Evolutionary conservation across 1,284 basidiomycete genomes (phyloP), one percentile per base, ranked within the genome.

Genomic region (Neonothopanus nambi): DNA sequence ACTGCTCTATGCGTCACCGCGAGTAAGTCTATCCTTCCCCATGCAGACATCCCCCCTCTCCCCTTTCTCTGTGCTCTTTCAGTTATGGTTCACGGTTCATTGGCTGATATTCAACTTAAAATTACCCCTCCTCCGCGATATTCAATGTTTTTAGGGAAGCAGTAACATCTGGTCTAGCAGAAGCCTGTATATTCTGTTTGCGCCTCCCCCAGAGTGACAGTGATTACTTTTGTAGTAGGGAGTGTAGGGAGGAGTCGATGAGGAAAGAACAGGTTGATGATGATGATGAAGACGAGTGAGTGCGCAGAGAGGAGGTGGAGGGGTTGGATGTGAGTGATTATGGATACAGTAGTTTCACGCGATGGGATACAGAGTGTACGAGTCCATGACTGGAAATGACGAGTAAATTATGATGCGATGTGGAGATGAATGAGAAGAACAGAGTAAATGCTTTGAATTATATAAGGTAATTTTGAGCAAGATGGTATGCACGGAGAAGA

Each of bases 181-280:
- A 67, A 9, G 70, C 75, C 6, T 81, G 80, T 56, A 80, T 82
- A 56, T 77, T 81, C 76, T 82, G 80, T 57, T 62, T 78, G 57
- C 66, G 67, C 30, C 63, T 75, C 54, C 79, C 79, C n/a, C 79
- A 81, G 63, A 73, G 74, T 53, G 75, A 73, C 28, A 65, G 56
- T 8, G 79, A 81, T 63, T 79, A 81, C 59, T 82, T 82, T 59
- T 82, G 80, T 58, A 68, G 75, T 12, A 67, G 70, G 54, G 67
- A 66, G 2, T 82, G 80, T 62, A 71, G 74, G 54, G 77, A 80
- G 45, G 76, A 79, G 51, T 75, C 79, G 17, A 58, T 78, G 67
- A 71, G 67, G 49, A 80, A 78, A 63, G 67, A 71, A 66, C 50
- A 78, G 77, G 63, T 26, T 33, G 23, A 37, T 41, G 37, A 48